phyloP scores from a whole-genome alignment of 2,329 filamentous ascomycete species.

The Arthrobotrys sinensis region DNA sequence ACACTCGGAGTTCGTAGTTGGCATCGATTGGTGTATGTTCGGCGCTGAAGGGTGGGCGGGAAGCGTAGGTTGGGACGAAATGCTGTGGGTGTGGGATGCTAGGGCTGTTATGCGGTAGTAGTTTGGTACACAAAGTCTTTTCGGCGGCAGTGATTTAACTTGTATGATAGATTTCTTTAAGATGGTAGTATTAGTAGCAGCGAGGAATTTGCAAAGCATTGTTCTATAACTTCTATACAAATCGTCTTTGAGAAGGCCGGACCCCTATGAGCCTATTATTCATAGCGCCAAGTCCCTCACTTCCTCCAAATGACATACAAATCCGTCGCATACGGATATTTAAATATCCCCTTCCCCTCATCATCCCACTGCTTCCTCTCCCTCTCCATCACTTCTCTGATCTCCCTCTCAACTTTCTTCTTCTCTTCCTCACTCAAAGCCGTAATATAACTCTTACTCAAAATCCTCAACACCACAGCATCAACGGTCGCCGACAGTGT shows the following conservation, averaged over 20 bases:
- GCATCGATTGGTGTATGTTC: conserved; percentile 98
- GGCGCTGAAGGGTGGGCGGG: conserved; percentile 96
- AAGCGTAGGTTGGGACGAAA: conserved; percentile 94
- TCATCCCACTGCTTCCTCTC: conserved; percentile 54
- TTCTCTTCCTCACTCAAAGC: conserved; percentile 30
- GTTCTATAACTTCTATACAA: conserved; percentile 7
- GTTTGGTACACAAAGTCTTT: neutral
- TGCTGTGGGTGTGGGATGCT: conserved; percentile 92
- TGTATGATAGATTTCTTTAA: conserved; percentile 35
- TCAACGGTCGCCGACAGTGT: conserved; percentile 43
- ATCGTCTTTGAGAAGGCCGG: neutral
- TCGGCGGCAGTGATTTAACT: neutral
- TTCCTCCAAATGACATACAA: conserved; percentile 51
- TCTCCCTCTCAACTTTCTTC: conserved; percentile 16
- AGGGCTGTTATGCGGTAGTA: conserved; percentile 73
- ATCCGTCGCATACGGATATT: conserved; percentile 58
- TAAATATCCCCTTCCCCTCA: conserved; percentile 45
- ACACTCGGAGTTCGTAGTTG: conserved; percentile 96
- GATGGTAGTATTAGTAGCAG: neutral
- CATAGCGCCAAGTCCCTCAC: neutral
- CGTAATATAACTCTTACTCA: conserved; percentile 60
- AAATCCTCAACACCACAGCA: conserved; percentile 37
- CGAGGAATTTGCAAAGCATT: conserved; percentile 20
- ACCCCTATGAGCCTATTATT: too few species aligned
- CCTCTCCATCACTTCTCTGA: conserved; percentile 25